These are phyloP conservation scores for Hyaloscypha variabilis DNA, from an alignment of 495 filamentous ascomycete species.

Conservation along the genomic window DNA sequence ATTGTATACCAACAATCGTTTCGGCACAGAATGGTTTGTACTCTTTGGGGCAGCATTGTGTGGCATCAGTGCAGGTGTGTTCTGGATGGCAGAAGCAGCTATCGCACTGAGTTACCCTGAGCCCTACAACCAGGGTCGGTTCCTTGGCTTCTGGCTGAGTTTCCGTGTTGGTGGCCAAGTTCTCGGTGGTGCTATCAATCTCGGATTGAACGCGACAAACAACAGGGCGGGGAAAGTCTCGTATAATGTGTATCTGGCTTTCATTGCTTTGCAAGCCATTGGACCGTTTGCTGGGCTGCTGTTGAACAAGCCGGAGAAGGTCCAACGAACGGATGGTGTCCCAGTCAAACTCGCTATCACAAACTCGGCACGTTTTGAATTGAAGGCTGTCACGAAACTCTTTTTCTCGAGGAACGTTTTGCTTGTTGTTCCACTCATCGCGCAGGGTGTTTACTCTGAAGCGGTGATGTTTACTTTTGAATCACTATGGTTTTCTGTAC, in stretches of 20 bases:
- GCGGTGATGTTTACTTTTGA: conserved; percentile 66
- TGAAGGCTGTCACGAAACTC: conserved; percentile 51
- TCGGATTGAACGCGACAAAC: conserved; percentile 59
- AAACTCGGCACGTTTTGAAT: conserved; percentile 49
- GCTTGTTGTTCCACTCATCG: conserved; percentile 61
- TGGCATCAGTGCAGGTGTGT: conserved; percentile 65
- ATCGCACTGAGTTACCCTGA: conserved; percentile 69
- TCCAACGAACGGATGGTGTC: conserved; percentile 58
- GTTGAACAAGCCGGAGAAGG: conserved; percentile 52
- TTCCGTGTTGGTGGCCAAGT: conserved; percentile 65
- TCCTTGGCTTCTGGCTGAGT: conserved; percentile 63
- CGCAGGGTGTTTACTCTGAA: conserved; percentile 62
- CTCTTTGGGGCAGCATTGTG: conserved; percentile 66
- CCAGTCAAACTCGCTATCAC: conserved; percentile 52
- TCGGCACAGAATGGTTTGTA: conserved; percentile 62
- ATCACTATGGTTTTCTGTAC: conserved; percentile 61
- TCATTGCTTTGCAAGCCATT: conserved; percentile 62
- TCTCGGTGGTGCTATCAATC: conserved; percentile 63
- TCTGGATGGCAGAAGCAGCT: conserved; percentile 69
- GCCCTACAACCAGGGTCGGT: conserved; percentile 60
- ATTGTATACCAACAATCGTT: conserved; percentile 69
- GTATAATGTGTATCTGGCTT: conserved; percentile 60
- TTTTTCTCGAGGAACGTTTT: conserved; percentile 57
- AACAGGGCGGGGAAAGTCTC: conserved; percentile 60
- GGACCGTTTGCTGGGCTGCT: conserved; percentile 58